phyloP scores from a whole-genome alignment of 345 rosid species.

The Nephelium lappaceum region DNA sequence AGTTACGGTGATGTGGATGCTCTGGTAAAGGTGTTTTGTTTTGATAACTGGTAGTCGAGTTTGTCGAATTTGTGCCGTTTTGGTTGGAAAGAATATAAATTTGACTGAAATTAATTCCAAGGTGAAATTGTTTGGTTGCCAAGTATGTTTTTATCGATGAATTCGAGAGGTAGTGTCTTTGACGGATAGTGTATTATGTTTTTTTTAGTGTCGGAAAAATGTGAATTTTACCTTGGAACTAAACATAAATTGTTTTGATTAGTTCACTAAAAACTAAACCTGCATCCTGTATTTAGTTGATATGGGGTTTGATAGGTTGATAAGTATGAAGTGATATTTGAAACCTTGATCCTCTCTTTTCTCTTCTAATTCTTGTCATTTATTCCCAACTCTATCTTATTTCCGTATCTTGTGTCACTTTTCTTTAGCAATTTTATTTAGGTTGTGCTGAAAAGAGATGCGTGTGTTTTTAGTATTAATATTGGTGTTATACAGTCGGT shows the following conservation, averaged over 20 bases:
- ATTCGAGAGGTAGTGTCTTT: background rate
- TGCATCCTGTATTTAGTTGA: background rate
- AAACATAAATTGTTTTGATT: background rate
- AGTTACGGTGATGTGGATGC: background rate
- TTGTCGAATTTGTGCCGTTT: background rate
- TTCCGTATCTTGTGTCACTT: too few relatives aligned
- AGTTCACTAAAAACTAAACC: background rate
- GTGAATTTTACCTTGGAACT: background rate
- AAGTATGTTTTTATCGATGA: background rate
- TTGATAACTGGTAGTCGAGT: background rate
- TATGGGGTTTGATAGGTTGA: too few relatives aligned
- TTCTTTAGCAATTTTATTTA: too few relatives aligned
- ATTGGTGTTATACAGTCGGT: too few relatives aligned
- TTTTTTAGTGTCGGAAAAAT: background rate
- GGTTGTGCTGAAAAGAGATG: too few relatives aligned
- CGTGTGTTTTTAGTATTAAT: too few relatives aligned
- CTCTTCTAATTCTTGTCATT: too few relatives aligned
- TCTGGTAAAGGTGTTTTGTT: background rate
- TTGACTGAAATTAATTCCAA: background rate
- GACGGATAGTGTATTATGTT: background rate
- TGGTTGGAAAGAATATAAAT: background rate
- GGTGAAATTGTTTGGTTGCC: background rate
- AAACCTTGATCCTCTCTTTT: too few relatives aligned
- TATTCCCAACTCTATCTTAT: too few relatives aligned
- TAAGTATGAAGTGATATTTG: too few relatives aligned